Percentiles rank a stretch among this genome's conserved stretches.
phyloP scores from a whole-genome alignment of 1,284 basidiomycete genomes.

The Puccinia triticina region DNA sequence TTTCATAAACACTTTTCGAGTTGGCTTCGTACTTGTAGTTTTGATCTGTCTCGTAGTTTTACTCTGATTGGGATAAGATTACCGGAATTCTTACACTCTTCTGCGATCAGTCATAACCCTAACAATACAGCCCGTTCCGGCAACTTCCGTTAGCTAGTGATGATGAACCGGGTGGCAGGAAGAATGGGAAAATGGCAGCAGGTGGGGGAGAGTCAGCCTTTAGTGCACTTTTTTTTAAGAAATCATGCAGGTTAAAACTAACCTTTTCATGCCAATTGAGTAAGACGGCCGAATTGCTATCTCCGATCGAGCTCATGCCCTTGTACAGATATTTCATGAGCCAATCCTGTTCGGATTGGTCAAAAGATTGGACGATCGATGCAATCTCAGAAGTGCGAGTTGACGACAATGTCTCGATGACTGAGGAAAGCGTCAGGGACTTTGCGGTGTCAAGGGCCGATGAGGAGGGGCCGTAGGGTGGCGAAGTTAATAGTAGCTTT shows the following conservation, averaged over 20 bases:
- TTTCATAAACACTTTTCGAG: too few species aligned
- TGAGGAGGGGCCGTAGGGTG: constrained; percentile 37
- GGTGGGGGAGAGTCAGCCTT: background rate
- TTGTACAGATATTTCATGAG: constrained; percentile 99
- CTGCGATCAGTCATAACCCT: constrained; percentile 94
- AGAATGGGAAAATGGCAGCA: constrained; percentile 7
- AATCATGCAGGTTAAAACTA: constrained; percentile 53
- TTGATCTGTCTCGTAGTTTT: background rate
- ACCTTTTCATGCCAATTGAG: constrained; percentile 97
- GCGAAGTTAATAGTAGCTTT: constrained; percentile 25
- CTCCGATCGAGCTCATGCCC: constrained; percentile 81
- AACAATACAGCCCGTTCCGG: constrained; percentile 94
- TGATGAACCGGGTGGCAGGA: background rate
- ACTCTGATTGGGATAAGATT: background rate
- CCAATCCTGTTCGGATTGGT: constrained; percentile 80
- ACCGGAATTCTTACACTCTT: constrained; percentile 65
- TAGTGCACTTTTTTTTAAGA: constrained; percentile 22
- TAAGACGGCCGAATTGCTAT: constrained; percentile 83
- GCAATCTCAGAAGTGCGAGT: constrained; percentile 89
- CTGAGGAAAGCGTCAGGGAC: constrained; percentile 70
- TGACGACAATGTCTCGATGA: constrained; percentile 92
- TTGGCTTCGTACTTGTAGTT: too few species aligned
- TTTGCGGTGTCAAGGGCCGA: constrained; percentile 43
- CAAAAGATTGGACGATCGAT: constrained; percentile 72
- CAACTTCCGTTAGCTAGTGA: constrained; percentile 83